Percentiles rank a stretch among this genome's conserved stretches.
phyloP scores from a whole-genome alignment of 352 stramenopile species.

The Pythium myriotylum region DNA sequence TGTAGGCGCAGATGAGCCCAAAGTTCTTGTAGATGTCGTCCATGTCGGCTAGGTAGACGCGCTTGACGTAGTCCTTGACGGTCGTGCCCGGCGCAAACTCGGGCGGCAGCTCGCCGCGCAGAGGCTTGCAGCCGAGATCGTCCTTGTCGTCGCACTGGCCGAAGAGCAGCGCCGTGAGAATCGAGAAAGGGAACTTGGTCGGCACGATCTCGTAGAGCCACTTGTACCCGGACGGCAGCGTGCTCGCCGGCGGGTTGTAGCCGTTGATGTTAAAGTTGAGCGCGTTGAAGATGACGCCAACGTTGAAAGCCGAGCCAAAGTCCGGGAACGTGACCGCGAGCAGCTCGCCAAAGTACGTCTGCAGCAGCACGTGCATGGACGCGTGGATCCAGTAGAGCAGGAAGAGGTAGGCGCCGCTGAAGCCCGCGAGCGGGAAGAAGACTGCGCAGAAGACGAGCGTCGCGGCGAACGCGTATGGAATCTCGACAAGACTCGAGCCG shows the following conservation, averaged over 20 bases:
- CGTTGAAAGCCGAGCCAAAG: conserved; percentile 25
- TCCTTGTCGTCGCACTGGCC: too few species aligned
- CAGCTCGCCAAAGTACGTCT: conserved; percentile 33
- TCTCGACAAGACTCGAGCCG: too few species aligned
- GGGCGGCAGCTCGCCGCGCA: too few species aligned
- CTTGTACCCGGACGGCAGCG: conserved; percentile 29
- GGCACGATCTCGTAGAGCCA: too few species aligned
- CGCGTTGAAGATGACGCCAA: conserved; percentile 45
- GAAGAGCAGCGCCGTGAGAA: too few species aligned
- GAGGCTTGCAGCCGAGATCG: too few species aligned
- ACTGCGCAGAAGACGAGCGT: conserved; percentile 27
- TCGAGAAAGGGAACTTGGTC: too few species aligned
- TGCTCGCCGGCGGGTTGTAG: conserved; percentile 32
- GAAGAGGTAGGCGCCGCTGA: conserved; percentile 18
- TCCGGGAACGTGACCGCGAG: conserved; percentile 26
- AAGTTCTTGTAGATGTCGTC: too few species aligned
- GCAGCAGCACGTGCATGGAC: conserved; percentile 28
- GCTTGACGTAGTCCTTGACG: too few species aligned
- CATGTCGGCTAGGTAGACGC: too few species aligned
- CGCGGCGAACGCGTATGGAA: conserved; percentile 57
- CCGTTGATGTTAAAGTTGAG: conserved; percentile 54
- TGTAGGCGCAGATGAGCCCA: too few species aligned
- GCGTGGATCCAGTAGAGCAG: conserved; percentile 32
- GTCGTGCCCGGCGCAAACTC: too few species aligned
- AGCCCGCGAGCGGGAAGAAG: conserved; percentile 35